These are phyloP conservation scores for Kwoniella dejecticola DNA, from an alignment of 768 basidiomycete genomes.

Conservation along the genomic window DNA sequence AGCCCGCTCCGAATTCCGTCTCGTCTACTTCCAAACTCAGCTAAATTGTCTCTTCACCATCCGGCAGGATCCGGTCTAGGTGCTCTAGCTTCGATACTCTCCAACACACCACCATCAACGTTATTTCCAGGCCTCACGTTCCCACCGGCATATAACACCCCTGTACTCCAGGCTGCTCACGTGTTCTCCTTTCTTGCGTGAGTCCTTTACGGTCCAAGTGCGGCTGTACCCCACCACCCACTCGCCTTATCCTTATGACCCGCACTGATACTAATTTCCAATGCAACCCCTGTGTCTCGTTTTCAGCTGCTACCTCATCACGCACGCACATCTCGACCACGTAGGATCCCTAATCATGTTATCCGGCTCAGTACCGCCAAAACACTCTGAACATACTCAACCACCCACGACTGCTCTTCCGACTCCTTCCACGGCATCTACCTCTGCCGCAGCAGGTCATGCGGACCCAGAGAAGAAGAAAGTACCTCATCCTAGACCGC, in stretches of 20 bases:
- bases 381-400: conserved; percentile 6
- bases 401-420: conserved; percentile 10
- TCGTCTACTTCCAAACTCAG: too few species aligned
- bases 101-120: conserved; percentile 4
- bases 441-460: not conserved
- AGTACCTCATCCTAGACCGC: conserved; percentile 24
- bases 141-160: conserved; percentile 37
- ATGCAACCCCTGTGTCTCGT: conserved; percentile 5
- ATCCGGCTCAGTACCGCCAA: conserved; percentile 68
- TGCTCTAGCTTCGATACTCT: conserved; percentile 67
- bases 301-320: conserved; percentile 75
- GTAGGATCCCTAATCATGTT: conserved; percentile 77
- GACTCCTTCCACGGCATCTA: not conserved
- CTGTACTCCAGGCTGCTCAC: conserved; percentile 48
- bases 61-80: conserved; percentile 79
- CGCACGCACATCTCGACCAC: conserved; percentile 91
- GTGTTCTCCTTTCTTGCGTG: conserved; percentile 52
- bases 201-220: conserved; percentile 22
- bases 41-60: not conserved
- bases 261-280: conserved; percentile 4
- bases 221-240: too few species aligned
- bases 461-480: not conserved
- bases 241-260: too few species aligned
- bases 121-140: conserved; percentile 31
- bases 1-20: too few species aligned